These are phyloP conservation scores for Candida sakaeoensis DNA, from an alignment of 805 yeast genomes.

Conservation along the genomic window DNA sequence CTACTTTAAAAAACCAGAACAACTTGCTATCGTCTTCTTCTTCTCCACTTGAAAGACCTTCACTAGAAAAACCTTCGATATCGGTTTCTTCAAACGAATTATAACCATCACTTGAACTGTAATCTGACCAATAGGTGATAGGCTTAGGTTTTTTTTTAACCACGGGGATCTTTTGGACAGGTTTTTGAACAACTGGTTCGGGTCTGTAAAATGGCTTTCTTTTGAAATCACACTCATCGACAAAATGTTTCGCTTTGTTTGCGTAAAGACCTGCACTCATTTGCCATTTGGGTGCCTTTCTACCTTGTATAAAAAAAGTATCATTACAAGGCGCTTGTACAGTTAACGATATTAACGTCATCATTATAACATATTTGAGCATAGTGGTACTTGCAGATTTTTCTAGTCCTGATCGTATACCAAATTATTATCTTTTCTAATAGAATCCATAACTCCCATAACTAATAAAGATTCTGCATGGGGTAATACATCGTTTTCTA, in stretches of 20 bases:
- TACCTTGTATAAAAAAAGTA: constrained; percentile 3
- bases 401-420: constrained; percentile 9
- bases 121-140: constrained; percentile 2
- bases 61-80: constrained; percentile 1
- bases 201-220: constrained; percentile 1
- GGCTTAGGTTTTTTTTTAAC: not conserved
- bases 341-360: not conserved
- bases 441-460: constrained; percentile 46
- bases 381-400: not conserved
- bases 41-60: not conserved
- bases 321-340: not conserved
- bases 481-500: constrained; percentile 35
- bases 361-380: not conserved
- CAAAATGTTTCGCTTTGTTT: constrained; percentile 4
- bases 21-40: constrained; percentile 2
- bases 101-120: not conserved
- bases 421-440: constrained; percentile 42
- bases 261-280: constrained; percentile 7
- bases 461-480: constrained; percentile 45
- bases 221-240: constrained; percentile 4
- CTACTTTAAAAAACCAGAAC: constrained; percentile 4
- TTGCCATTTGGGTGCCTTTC: constrained; percentile 6
- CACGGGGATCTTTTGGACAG: not conserved
- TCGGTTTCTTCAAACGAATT: not conserved
- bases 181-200: not conserved